These are phyloP conservation scores for Cenchrus fungigraminus DNA, from an alignment of 176 grass and related monocot genomes.

Conservation along the genomic window DNA sequence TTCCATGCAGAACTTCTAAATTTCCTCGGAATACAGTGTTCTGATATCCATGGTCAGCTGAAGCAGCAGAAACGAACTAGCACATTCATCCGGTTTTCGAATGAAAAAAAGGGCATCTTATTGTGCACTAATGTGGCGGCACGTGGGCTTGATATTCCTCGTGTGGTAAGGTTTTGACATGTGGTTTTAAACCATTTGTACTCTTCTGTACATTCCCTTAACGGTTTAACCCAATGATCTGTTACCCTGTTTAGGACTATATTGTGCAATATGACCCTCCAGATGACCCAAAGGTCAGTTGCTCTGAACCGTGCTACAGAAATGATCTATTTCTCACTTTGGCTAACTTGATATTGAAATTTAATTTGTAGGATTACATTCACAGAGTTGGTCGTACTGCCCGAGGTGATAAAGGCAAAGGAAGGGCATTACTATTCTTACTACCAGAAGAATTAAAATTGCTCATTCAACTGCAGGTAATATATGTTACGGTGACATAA, in stretches of 20 bases:
- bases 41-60: slow-evolving; percentile 85
- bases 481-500: not conserved
- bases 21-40: slow-evolving; percentile 71
- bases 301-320: not conserved
- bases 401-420: slow-evolving; percentile 83
- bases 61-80: slow-evolving; percentile 84
- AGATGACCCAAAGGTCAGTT: slow-evolving; percentile 88
- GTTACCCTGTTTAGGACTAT: slow-evolving; percentile 66
- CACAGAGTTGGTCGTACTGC: slow-evolving; percentile 94
- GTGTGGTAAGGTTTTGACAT: slow-evolving; percentile 61
- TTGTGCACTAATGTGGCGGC: slow-evolving; percentile 88
- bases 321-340: slow-evolving; percentile 8
- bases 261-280: slow-evolving; percentile 98
- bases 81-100: slow-evolving; percentile 70
- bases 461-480: slow-evolving; percentile 80
- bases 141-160: slow-evolving; percentile 92
- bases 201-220: not conserved
- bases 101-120: slow-evolving; percentile 71
- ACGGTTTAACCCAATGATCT: slow-evolving; percentile 21
- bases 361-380: slow-evolving; percentile 84
- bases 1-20: slow-evolving; percentile 77
- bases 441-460: slow-evolving; percentile 83
- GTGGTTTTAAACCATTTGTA: not conserved
- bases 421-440: slow-evolving; percentile 78
- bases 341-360: slow-evolving; percentile 24